Base-by-base conservation (phyloP, 345 rosid species). In the Garcia nutans region DNA sequence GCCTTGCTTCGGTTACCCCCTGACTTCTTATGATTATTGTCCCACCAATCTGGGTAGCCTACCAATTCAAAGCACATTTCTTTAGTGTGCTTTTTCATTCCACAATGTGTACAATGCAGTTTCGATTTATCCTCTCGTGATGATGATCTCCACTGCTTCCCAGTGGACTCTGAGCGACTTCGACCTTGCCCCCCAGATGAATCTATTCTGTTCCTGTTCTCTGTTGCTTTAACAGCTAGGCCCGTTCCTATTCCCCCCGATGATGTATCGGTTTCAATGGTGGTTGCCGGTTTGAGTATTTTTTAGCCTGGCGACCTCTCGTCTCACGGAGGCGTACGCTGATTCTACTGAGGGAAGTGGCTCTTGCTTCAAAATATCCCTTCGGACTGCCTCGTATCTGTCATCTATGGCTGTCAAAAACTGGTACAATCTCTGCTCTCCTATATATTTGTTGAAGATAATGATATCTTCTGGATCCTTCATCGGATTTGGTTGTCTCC, bases 41-140 rank as follows among this genome's bases (percentile, higher is more conserved):
- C 64, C 61, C 61, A 57, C 61, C 61, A 57, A 57, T 57, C 11
- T 13, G 61, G 61, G n/a, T 57, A 57, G n/a, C 64, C 64, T 10
- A 59, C 64, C 64, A 59, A 12, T 22, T 59, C 7, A 13, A 59
- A 59, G 31, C 64, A 59, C 5, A 7, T 59, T 59, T 59, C 64
- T 22, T 22, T n/a, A 13, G 64, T 59, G 22, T 59, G 64, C 13
- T 59, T 59, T n/a, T 59, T 13, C 64, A 59, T 59, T 13, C 64
- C 64, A 26, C 28, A 59, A 22, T 59, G 64, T 22, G 33, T 59
- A 22, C 31, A 59, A 13, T 50, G 4, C 9, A 59, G 13, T 19
- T n/a, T 59, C 6, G 64, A n/a, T 59, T 59, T 59, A 26, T 59
- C 64, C 31, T 59, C 64, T 6, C 5, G 10, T 13, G 64, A 12